phyloP scores from a whole-genome alignment of 306 rosid genomes.

The Boehmeria nivea region DNA sequence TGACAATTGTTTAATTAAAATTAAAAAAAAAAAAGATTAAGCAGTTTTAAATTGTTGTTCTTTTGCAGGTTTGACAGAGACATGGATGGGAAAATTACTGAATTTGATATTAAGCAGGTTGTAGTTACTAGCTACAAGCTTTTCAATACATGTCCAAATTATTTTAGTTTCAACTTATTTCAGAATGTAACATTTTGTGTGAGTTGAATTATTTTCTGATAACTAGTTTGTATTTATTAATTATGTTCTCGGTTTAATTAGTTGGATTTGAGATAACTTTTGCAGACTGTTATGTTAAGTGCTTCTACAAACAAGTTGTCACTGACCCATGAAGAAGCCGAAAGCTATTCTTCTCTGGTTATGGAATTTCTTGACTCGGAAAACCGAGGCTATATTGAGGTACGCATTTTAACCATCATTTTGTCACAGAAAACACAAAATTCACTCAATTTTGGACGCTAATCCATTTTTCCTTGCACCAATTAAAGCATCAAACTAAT shows the following conservation, averaged over 20 bases:
- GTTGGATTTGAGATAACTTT: constrained; percentile 14
- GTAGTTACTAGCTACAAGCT: neutral
- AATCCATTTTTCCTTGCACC: too few relatives aligned
- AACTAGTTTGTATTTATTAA: too few relatives aligned
- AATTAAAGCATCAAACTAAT: too few relatives aligned
- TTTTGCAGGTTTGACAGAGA: constrained; percentile 62
- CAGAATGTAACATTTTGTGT: too few relatives aligned
- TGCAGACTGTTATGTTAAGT: constrained; percentile 53
- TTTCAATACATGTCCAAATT: too few relatives aligned
- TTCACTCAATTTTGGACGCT: too few relatives aligned
- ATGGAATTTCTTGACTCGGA: constrained; percentile 63
- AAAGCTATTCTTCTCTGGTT: constrained; percentile 54
- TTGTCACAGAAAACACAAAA: too few relatives aligned
- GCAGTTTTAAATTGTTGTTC: neutral
- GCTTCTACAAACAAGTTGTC: constrained; percentile 64
- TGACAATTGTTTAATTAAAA: neutral
- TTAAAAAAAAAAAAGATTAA: too few relatives aligned
- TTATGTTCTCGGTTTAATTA: neutral
- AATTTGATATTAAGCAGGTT: constrained; percentile 66
- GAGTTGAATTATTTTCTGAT: too few relatives aligned
- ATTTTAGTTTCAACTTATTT: too few relatives aligned
- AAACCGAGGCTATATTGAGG: constrained; percentile 71
- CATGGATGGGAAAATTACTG: constrained; percentile 66
- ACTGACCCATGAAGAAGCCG: constrained; percentile 75
- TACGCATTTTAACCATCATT: too few relatives aligned